Evolutionary conservation across 495 filamentous ascomycete genomes (phyloP).

Genomic region (Trichodelitschia bisporula): DNA sequence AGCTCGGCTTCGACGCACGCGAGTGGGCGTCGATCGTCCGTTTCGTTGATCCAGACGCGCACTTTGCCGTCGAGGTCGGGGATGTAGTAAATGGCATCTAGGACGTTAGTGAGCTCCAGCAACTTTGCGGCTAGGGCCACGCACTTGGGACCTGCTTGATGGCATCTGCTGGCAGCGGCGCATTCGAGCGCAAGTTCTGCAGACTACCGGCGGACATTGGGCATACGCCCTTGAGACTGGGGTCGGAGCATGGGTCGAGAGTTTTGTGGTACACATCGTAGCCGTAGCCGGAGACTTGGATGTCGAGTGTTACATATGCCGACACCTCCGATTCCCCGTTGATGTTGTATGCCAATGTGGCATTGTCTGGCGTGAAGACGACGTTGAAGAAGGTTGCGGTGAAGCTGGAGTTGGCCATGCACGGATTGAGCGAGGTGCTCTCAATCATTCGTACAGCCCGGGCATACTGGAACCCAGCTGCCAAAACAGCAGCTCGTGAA

Average conservation of each 20-base stretch:
- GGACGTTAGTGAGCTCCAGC: neutral
- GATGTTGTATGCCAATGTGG: conserved; percentile 46
- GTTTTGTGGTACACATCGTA: conserved; percentile 35
- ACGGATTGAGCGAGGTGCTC: conserved; percentile 18
- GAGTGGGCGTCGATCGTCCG: conserved; percentile 28
- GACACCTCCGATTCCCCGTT: conserved; percentile 64
- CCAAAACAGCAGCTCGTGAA: no score
- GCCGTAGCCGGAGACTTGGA: conserved; percentile 68
- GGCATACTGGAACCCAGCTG: conserved; percentile 7
- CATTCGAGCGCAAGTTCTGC: conserved; percentile 45
- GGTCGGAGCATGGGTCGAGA: conserved; percentile 50
- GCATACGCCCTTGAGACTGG: conserved; percentile 51
- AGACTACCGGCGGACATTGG: conserved; percentile 78
- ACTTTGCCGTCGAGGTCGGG: conserved; percentile 87
- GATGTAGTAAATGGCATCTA: conserved; percentile 61
- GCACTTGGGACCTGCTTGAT: conserved; percentile 42
- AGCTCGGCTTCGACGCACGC: conserved; percentile 77
- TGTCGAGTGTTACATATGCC: conserved; percentile 58
- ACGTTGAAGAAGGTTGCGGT: conserved; percentile 72
- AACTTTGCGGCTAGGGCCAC: conserved; percentile 4
- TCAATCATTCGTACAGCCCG: conserved; percentile 14
- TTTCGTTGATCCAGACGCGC: conserved; percentile 49
- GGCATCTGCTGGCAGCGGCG: conserved; percentile 31
- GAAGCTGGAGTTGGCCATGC: conserved; percentile 39
- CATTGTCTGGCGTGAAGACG: conserved; percentile 52